Evolutionary conservation across 2,329 filamentous ascomycete genomes (phyloP), one percentile per base, ranked within the genome.

Genomic region (Fusarium palustre): DNA sequence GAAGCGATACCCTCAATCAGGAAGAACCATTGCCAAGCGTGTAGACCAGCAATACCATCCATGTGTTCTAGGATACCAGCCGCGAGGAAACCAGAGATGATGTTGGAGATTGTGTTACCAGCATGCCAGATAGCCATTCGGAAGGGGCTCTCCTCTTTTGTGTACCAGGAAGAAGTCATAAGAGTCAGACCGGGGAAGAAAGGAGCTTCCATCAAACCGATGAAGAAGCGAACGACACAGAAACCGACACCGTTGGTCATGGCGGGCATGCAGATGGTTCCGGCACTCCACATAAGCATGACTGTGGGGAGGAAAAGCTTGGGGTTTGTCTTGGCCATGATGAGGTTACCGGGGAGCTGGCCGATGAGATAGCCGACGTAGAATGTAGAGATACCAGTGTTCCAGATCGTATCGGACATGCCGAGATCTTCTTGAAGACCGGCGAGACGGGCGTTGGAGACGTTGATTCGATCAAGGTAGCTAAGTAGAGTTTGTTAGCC

Each of bases 381-480:
- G 69, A 80, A 84, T 38, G 79, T 77, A 41, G 77, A 83, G 28
- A 81, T 83, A 34, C 75, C 82, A 43, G 79, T 72, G 16, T 75
- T 78, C 76, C 83, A 85, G 31, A 80, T 69, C 0, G 71, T 77
- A 38, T 79, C 75, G 16, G 65, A 69, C 71, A 82, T 79, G 48
- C 71, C 50, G 3, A 84, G 74, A 64, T 81, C 80, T 12, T 75
- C 61, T 58, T 80, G 76, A 25, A 82, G 76, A 10, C 79, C 78
- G 10, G 78, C 79, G 9, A 82, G 76, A 31, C 78, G 77, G 10
- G 80, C 79, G 60, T 81, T 81, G 53, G 82, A 84, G 22, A 86
- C 83, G 65, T 86, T 86, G 42, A 83, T 84, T 50, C 83, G 79
- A 66, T 85, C 83, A 36, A 86, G 79, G 71, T 85, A 86, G 72